These are phyloP conservation scores for Rubia tinctorum DNA, from an alignment of 305 asterid genomes.

Conservation along the genomic window DNA sequence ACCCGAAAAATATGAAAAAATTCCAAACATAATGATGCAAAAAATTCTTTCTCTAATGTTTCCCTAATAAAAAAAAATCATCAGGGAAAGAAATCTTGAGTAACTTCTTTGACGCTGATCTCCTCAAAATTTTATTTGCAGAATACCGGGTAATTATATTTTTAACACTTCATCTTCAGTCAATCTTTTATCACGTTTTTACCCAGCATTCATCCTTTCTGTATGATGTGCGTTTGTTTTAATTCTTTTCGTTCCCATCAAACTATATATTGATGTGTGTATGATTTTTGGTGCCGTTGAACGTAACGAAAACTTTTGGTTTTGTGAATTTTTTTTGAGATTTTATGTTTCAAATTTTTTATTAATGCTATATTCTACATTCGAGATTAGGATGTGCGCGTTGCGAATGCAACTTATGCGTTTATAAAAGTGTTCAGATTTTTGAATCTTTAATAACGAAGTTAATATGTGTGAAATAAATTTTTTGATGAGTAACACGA, in stretches of 20 bases:
- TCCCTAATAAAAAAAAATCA: not conserved
- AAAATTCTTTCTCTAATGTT: not conserved
- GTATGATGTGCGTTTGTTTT: not conserved
- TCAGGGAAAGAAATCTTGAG: constrained; percentile 3
- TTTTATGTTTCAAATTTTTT: not conserved
- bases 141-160: not conserved
- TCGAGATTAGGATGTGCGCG: not conserved
- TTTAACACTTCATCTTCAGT: not conserved
- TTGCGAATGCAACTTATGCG: not conserved
- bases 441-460: too few relatives aligned
- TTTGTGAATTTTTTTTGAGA: not conserved
- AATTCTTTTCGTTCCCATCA: not conserved
- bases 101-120: not conserved
- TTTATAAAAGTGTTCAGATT: not conserved
- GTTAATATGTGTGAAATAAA: too few relatives aligned
- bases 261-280: not conserved
- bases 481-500: too few relatives aligned
- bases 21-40: constrained; percentile 1
- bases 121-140: not conserved
- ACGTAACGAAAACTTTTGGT: too few relatives aligned
- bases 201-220: not conserved
- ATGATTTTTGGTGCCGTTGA: not conserved
- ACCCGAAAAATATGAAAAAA: not conserved
- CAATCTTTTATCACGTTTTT: too few relatives aligned
- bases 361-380: not conserved